Evolutionary conservation across 2,329 filamentous ascomycete species (phyloP).

Genomic region (Talaromyces sp.): DNA sequence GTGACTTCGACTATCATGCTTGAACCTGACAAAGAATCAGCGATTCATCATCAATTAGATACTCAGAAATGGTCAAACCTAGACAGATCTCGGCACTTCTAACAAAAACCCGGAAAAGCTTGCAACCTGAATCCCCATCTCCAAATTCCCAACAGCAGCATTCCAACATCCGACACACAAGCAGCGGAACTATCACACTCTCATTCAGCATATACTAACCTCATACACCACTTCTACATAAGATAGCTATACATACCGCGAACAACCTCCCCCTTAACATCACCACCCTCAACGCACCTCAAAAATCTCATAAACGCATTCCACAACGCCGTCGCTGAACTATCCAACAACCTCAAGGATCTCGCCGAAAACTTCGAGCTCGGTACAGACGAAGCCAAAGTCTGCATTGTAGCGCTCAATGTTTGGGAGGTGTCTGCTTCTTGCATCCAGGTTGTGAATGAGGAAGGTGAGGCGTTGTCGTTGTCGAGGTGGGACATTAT

Average conservation of each 20-base stretch:
- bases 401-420: constrained; percentile 25
- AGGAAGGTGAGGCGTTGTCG: neutral
- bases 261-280: constrained; percentile 22
- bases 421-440: constrained; percentile 7
- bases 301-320: constrained; percentile 35
- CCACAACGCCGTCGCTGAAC: constrained; percentile 39
- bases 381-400: constrained; percentile 18
- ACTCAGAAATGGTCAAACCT: neutral
- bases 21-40: constrained; percentile 56
- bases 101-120: constrained; percentile 9
- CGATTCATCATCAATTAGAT: constrained; percentile 41
- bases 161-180: constrained; percentile 69
- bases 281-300: constrained; percentile 12
- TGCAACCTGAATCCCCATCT: constrained; percentile 12
- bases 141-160: constrained; percentile 40
- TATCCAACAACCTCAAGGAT: neutral
- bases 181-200: constrained; percentile 42
- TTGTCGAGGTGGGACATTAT: constrained; percentile 15
- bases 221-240: neutral
- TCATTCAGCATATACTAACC: constrained; percentile 15
- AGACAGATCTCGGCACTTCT: constrained; percentile 19
- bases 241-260: constrained; percentile 24
- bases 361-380: constrained; percentile 18
- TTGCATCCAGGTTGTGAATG: neutral
- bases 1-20: constrained; percentile 61